phyloP scores from a whole-genome alignment of 176 grass and related monocot genomes.

The Zea mays region Zm-B73-REFERENCE-NAM-5.0 NC_050099.1:164887501-164888000 shows the following conservation, averaged over 20 bases:
- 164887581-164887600: neutral
- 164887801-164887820: constrained; percentile 6
- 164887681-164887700: neutral
- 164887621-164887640: no score
- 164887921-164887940: neutral
- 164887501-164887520: neutral
- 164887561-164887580: neutral
- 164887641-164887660: no score
- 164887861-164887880: neutral
- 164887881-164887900: neutral
- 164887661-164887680: neutral
- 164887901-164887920: constrained; percentile 10
- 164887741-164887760: neutral
- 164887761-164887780: neutral
- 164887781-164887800: neutral
- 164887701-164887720: neutral
- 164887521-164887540: neutral
- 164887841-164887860: neutral
- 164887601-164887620: neutral
- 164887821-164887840: no score
- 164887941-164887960: neutral
- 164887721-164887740: neutral
- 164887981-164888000: constrained; percentile 7
- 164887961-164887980: neutral
- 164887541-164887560: neutral